Evolutionary conservation across 768 basidiomycete genomes (phyloP).

Genomic region (Russula abietina): DNA sequence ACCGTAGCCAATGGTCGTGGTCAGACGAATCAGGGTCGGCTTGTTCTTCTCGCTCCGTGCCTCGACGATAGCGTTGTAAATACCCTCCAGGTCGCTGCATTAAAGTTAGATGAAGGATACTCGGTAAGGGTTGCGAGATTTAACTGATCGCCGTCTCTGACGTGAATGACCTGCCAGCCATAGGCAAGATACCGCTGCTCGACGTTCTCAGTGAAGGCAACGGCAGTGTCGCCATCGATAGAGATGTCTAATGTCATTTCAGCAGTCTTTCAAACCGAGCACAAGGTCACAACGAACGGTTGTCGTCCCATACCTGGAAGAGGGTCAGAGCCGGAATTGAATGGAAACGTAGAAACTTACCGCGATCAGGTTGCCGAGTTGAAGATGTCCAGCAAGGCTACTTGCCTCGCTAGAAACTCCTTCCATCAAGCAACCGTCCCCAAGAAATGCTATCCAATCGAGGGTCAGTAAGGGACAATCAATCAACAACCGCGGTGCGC

Average conservation of each 20-base stretch:
- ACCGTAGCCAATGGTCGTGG: conserved; percentile 90
- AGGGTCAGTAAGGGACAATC: conserved; percentile 11
- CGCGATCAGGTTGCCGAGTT: conserved; percentile 88
- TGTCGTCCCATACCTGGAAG: conserved; percentile 84
- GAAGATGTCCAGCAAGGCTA: conserved; percentile 88
- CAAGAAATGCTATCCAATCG: conserved; percentile 64
- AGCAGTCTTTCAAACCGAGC: conserved; percentile 4
- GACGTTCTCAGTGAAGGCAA: conserved; percentile 93
- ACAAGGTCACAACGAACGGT: conserved; percentile 51
- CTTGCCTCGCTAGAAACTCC: conserved; percentile 92
- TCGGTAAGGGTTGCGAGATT: not conserved
- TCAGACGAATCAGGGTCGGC: conserved; percentile 81
- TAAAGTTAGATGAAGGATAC: conserved; percentile 13
- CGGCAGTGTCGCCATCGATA: conserved; percentile 88
- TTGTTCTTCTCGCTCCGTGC: conserved; percentile 72
- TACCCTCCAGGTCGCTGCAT: conserved; percentile 64
- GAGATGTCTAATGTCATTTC: conserved; percentile 64
- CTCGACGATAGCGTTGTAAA: conserved; percentile 71
- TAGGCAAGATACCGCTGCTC: conserved; percentile 83
- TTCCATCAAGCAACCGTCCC: conserved; percentile 97
- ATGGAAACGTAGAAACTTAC: conserved; percentile 41
- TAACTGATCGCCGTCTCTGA: conserved; percentile 73
- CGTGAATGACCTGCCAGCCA: conserved; percentile 89
- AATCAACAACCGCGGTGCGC: conserved; percentile 12
- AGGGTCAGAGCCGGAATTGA: conserved; percentile 21